Base-by-base conservation (phyloP, 2,329 filamentous ascomycete species). In the Ceratocystis eucalypticola region DNA sequence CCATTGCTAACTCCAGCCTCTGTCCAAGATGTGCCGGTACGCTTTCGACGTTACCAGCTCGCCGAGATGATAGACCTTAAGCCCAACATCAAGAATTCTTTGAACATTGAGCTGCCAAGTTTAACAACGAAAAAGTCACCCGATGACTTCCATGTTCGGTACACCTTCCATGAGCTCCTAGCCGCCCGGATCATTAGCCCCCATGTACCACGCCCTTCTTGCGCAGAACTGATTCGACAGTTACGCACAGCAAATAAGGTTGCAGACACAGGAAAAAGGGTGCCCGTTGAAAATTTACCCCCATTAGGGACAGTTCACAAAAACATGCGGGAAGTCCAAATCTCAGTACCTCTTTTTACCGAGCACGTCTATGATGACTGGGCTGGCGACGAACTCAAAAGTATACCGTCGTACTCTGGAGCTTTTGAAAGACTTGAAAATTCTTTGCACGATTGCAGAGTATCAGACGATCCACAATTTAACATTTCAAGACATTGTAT, bases 191-290 rank as follows among this genome's bases (percentile, higher is more conserved):
- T 64, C 6, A 28, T 66, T 2, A 64, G 20, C 20, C 46, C 63
- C 25, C 3, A 25, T n/a, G 22, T 64, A 5, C 66, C 66, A 2
- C 59, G 66, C 28, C 63, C 66, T n/a, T 68, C 61, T 12, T 48
- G 33, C 5, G 48, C 44, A n/a, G 66, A 68, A 41, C 6, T 68
- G 8, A 17, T 65, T 62, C 66, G 66, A 30, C 66, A 68, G 46
- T 20, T 48, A 0, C 65, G 57, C 57, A 50, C 28, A 25, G 45
- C 25, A 61, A 17, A 12, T 25, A 12, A 25, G 28, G n/a, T 48
- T 50, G 7, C 41, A 12, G 33, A 46, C 12, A n/a, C 7, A 5
- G 15, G 37, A 3, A 15, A 63, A 2, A 48, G 50, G 20, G 59
- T 59, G 5, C 37, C 48, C 2, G 22, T 63, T 33, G n/a, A 62